Evolutionary conservation across 768 basidiomycete genomes (phyloP).

Genomic region (Trametes sanguinea): DNA sequence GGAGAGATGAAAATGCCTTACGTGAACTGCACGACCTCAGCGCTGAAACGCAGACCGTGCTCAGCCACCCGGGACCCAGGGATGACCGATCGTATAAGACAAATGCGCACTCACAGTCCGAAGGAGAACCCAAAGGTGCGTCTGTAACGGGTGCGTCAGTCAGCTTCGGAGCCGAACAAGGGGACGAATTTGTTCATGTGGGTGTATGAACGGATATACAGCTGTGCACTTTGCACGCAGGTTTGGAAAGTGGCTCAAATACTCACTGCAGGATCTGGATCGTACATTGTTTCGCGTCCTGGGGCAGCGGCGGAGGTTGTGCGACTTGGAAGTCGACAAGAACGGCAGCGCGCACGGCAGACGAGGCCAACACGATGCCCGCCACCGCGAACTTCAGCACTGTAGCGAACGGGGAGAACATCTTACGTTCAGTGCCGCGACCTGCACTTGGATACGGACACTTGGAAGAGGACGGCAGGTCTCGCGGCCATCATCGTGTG

Average conservation of each 20-base stretch:
- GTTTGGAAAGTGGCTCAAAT: no score
- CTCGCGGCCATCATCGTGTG: not conserved
- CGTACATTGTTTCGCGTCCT: constrained; percentile 61
- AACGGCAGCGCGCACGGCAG: constrained; percentile 14
- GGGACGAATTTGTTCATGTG: not conserved
- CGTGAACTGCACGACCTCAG: constrained; percentile 65
- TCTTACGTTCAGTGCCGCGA: not conserved
- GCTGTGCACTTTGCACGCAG: not conserved
- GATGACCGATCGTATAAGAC: not conserved
- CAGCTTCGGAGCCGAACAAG: no score
- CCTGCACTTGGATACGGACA: not conserved
- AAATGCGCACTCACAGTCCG: constrained; percentile 49
- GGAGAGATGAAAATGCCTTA: constrained; percentile 33
- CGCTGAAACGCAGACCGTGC: constrained; percentile 36
- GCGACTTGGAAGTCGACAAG: constrained; percentile 71
- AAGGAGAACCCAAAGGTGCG: constrained; percentile 75
- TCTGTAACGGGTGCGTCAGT: constrained; percentile 36
- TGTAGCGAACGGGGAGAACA: not conserved
- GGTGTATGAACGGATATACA: not conserved
- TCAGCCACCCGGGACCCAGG: not conserved
- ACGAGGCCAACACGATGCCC: constrained; percentile 1
- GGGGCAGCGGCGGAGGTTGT: constrained; percentile 71
- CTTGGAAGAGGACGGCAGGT: not conserved
- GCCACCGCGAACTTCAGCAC: not conserved
- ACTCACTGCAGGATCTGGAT: constrained; percentile 62